Base-by-base conservation (phyloP, 2,329 filamentous ascomycete genomes). In the Nemania abortiva region DNA sequence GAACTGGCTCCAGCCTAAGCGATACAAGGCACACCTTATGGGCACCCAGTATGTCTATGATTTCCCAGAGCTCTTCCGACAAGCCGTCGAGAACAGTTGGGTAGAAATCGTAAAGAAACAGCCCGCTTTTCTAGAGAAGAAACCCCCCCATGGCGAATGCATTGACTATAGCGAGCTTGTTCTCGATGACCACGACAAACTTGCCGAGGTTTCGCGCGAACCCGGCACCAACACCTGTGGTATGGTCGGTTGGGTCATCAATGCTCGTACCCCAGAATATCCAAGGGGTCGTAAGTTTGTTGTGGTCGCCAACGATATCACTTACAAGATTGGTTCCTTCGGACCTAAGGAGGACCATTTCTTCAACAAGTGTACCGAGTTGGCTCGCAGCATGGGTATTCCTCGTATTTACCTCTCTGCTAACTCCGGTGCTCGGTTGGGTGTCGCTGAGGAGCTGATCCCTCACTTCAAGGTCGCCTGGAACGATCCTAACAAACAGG, bases 41-140 rank as follows among this genome's bases (percentile, higher is more conserved):
- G 96, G 96, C 73, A 99, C 96, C 31, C 96, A 99, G 83, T 99
- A 98, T 80, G 96, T 98, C 63, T 99, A 99, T 81, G 96, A 99
- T 83, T 99, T 99, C 91, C 96, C 96, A 34, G 96, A 99, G 87
- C 90, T 99, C 57, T 99, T 99, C 92, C 90, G 96, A 79, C 96
- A 98, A 83, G 94, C 96, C 53, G 94, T 97, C 79, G 94, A 98
- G 85, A 98, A 98, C 87, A 92, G 89, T 83, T 99, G 96, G 96
- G 84, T 85, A 78, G 91, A 91, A 81, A 90, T 90, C 65, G 87
- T 92, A 72, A 89, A 90, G 80, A 90, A 91, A 79, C 90, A 95
- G 77, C 87, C 93, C 11, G 85, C 87, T 22, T 84, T 98, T 69
- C 89, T 89, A 58, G 89, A 94, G 50, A 94, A 94, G 85, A 92